A percentile compares a stretch with the other conserved stretches of the same genome.
These are phyloP conservation scores for Verticillium tricorpus DNA, from an alignment of 2,329 filamentous ascomycete species.

Conservation along the genomic window DNA sequence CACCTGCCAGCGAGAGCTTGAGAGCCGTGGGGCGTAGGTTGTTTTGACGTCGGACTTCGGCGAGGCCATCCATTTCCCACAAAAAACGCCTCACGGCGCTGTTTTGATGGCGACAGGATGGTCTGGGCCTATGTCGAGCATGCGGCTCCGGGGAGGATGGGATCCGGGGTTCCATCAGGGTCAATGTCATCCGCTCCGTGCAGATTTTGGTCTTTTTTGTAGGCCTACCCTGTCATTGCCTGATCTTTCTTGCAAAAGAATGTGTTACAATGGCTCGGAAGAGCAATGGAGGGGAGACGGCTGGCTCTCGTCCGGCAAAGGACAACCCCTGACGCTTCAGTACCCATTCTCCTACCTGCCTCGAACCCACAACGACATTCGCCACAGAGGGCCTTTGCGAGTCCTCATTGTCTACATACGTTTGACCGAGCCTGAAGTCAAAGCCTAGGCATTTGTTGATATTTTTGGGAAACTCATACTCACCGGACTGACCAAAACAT, in stretches of 20 bases:
- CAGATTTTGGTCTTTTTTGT: neutral
- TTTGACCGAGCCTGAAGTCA: constrained; percentile 9
- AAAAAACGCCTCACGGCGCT: neutral
- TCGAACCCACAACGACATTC: neutral
- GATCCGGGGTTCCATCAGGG: neutral
- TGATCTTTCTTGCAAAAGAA: no score
- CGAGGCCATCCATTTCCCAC: neutral
- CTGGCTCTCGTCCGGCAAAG: neutral
- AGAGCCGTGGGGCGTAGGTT: neutral
- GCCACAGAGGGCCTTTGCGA: neutral
- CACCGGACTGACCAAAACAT: constrained; percentile 4
- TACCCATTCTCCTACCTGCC: neutral
- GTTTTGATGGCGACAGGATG: neutral
- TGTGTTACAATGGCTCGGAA: neutral
- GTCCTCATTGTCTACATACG: constrained; percentile 8
- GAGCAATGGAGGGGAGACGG: neutral
- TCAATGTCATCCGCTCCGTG: neutral
- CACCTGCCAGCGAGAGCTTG: neutral
- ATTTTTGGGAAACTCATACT: constrained; percentile 3
- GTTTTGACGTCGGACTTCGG: neutral
- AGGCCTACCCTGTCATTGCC: neutral
- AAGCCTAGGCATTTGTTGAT: constrained; percentile 8
- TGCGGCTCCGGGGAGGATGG: neutral
- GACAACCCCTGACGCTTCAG: neutral
- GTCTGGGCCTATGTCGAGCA: neutral